Conservation (phyloP, 352 stramenopile species). For the Globisporangium echinulatum region DNA sequence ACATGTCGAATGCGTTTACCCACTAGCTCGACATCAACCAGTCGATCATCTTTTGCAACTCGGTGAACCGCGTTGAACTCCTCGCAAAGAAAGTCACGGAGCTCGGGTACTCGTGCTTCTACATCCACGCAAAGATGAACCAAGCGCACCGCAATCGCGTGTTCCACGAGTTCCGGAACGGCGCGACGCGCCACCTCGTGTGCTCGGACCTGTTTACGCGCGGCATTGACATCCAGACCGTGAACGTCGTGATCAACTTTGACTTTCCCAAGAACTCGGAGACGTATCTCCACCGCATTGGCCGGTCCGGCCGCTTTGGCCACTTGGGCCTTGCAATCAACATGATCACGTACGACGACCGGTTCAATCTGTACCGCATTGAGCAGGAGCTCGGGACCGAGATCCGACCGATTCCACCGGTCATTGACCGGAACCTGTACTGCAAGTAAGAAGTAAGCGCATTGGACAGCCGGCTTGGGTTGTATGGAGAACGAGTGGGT, state of each 20-base stretch:
- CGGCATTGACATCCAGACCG: constrained; percentile 99
- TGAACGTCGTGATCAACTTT: constrained; percentile 99
- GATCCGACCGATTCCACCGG: constrained; percentile 97
- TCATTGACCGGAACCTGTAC: constrained; percentile 98
- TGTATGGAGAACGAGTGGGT: background rate
- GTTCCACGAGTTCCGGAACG: constrained; percentile 99
- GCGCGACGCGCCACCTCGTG: constrained; percentile 95
- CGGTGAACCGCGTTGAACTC: constrained; percentile 98
- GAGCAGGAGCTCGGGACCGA: constrained; percentile 99
- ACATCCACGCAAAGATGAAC: constrained; percentile 99
- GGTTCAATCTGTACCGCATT: constrained; percentile 96
- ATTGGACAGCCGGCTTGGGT: background rate
- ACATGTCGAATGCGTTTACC: background rate
- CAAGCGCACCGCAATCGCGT: constrained; percentile 98
- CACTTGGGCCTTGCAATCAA: constrained; percentile 99
- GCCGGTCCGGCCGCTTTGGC: constrained; percentile 96
- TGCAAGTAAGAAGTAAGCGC: constrained; percentile 66
- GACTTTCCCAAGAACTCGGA: constrained; percentile 99
- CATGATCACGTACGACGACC: constrained; percentile 99
- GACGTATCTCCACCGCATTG: constrained; percentile 99
- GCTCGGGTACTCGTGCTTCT: constrained; percentile 99
- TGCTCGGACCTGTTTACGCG: constrained; percentile 99
- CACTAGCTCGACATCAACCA: constrained; percentile 98
- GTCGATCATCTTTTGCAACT: constrained; percentile 99
- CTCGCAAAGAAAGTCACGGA: constrained; percentile 99